Evolutionary conservation across 495 filamentous ascomycete species (phyloP).

Genomic region (Pyrenula massariospora): DNA sequence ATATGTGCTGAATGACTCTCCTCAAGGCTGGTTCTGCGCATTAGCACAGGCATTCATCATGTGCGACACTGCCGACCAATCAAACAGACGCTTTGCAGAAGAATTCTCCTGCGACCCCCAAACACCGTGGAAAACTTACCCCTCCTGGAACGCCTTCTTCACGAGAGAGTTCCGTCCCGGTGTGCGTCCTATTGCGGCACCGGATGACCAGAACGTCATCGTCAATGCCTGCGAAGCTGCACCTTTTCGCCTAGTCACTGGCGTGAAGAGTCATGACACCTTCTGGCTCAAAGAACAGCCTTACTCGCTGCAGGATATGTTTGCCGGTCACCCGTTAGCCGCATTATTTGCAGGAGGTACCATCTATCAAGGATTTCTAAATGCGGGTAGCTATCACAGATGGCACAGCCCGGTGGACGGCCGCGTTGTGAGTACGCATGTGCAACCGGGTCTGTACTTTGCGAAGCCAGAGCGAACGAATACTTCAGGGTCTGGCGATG

Average conservation of each 20-base stretch:
- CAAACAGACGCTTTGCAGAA: not conserved
- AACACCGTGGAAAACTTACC: constrained; percentile 30
- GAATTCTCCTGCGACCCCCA: constrained; percentile 1
- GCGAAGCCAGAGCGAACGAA: constrained; percentile 43
- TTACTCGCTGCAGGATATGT: constrained; percentile 53
- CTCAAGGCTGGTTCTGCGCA: constrained; percentile 52
- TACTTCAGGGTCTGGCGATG: constrained; percentile 12
- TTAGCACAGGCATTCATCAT: constrained; percentile 24
- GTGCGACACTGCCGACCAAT: constrained; percentile 29
- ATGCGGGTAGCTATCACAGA: constrained; percentile 53
- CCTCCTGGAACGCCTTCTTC: constrained; percentile 71
- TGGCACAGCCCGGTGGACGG: constrained; percentile 59
- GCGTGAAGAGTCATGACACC: constrained; percentile 12
- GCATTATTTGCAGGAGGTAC: constrained; percentile 44
- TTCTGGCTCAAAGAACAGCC: constrained; percentile 67
- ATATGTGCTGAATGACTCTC: constrained; percentile 32
- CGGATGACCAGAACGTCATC: constrained; percentile 33
- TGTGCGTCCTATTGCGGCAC: constrained; percentile 45
- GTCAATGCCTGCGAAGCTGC: constrained; percentile 56
- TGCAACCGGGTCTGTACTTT: constrained; percentile 56
- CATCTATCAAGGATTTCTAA: constrained; percentile 58
- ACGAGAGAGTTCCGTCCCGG: constrained; percentile 42
- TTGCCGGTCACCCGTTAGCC: constrained; percentile 37
- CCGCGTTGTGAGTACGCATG: constrained; percentile 38
- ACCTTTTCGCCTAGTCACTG: constrained; percentile 15